Evolutionary conservation across 2,329 filamentous ascomycete species (phyloP).

Genomic region (Verticillium alfalfae): DNA sequence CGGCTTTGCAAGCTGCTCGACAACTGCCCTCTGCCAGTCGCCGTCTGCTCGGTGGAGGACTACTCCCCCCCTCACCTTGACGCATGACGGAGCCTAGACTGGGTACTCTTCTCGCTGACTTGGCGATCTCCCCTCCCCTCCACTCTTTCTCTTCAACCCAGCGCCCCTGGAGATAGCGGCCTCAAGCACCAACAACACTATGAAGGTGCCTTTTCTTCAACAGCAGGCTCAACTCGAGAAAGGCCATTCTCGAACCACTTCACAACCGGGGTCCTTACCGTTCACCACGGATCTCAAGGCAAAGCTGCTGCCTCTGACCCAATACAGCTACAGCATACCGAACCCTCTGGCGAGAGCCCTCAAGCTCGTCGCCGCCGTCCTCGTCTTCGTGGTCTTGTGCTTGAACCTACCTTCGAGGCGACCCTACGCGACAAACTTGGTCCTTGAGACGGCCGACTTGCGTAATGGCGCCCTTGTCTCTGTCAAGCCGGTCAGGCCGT

Average conservation of each 20-base stretch:
- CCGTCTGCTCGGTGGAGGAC: too few relatives aligned
- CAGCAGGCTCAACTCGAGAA: not conserved
- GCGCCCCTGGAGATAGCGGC: too few relatives aligned
- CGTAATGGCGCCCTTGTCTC: not conserved
- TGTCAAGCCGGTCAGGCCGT: not conserved
- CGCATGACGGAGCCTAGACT: too few relatives aligned
- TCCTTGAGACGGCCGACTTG: constrained; percentile 2
- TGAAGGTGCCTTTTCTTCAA: not conserved
- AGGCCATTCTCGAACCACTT: not conserved
- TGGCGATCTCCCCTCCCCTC: too few relatives aligned
- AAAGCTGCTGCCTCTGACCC: constrained; percentile 6
- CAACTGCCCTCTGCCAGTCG: too few relatives aligned
- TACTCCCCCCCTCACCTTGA: too few relatives aligned
- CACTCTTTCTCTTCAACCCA: too few relatives aligned
- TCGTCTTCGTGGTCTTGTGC: not conserved
- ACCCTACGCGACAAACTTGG: constrained; percentile 2
- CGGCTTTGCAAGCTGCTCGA: too few relatives aligned
- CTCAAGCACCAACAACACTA: not conserved
- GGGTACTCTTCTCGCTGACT: too few relatives aligned
- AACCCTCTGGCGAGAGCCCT: constrained; percentile 41
- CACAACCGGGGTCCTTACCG: not conserved
- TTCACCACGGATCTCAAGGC: not conserved
- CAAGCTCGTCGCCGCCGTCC: not conserved
- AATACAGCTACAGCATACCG: constrained; percentile 42
- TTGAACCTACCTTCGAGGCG: not conserved